Conservation (phyloP, 2,329 filamentous ascomycete genomes). For the Colletotrichum lindemuthianum region DNA sequence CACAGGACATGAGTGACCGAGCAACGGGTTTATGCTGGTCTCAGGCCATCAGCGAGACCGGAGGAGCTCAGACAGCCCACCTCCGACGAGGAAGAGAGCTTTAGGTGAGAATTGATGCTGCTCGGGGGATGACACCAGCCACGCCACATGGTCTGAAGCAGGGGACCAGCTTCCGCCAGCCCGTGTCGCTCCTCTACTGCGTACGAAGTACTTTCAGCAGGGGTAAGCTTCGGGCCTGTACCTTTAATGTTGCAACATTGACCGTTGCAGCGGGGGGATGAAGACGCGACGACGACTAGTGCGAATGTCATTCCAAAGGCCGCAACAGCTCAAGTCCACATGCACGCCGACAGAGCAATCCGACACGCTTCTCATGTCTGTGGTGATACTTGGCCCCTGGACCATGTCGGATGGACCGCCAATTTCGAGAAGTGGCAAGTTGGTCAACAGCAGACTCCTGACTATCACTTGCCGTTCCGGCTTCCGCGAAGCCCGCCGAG, state of each 20-base stretch:
- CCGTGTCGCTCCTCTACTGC: conserved; percentile 12
- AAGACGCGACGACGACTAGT: conserved; percentile 10
- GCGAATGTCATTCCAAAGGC: conserved; percentile 19
- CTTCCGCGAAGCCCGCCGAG: conserved; percentile 25
- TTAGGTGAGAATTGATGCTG: conserved; percentile 5
- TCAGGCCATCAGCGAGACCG: neutral
- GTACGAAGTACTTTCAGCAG: conserved; percentile 2
- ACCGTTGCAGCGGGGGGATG: neutral
- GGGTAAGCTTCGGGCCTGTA: conserved; percentile 30
- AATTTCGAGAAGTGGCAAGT: conserved; percentile 31
- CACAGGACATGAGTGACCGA: no score
- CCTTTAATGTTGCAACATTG: conserved; percentile 13
- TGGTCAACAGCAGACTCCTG: conserved; percentile 25
- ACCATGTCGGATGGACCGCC: conserved; percentile 32
- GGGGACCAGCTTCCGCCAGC: conserved; percentile 19
- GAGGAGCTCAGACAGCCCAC: conserved; percentile 8
- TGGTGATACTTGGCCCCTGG: conserved; percentile 26
- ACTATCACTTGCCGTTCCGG: conserved; percentile 28
- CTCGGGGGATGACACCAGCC: conserved; percentile 23
- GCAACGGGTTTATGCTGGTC: no score
- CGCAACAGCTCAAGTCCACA: conserved; percentile 24
- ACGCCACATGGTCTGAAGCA: conserved; percentile 35
- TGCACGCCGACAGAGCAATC: conserved; percentile 16
- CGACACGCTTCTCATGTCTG: conserved; percentile 22
- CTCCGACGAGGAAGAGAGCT: conserved; percentile 14